These are phyloP conservation scores for Solanum hybrid DNA, from an alignment of 305 asterid species.

Conservation along the genomic window DNA sequence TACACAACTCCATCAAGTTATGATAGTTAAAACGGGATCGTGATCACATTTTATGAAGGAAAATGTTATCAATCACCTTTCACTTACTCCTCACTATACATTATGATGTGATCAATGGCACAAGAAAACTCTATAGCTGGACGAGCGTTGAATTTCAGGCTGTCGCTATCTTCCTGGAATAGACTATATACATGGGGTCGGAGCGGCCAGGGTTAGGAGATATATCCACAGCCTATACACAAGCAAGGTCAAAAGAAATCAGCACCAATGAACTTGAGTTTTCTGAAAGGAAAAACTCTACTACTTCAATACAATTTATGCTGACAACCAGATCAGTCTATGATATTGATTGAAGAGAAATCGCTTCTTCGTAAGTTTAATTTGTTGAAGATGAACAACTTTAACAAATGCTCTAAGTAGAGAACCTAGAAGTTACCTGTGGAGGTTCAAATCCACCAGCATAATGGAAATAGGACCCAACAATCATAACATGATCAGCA, in stretches of 20 bases:
- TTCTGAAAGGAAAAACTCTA: background rate
- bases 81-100: background rate
- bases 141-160: constrained; percentile 29
- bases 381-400: background rate
- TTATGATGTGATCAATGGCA: background rate
- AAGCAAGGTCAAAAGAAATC: constrained; percentile 2
- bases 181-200: constrained; percentile 81
- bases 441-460: constrained; percentile 97
- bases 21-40: background rate
- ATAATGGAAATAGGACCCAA: constrained; percentile 90
- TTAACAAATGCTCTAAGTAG: background rate
- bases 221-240: constrained; percentile 70
- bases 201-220: constrained; percentile 88
- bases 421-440: constrained; percentile 40
- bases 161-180: constrained; percentile 62
- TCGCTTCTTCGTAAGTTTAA: background rate
- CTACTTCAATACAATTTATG: background rate
- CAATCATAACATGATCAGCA: constrained; percentile 81
- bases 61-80: background rate
- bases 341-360: background rate
- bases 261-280: background rate
- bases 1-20: background rate
- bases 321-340: background rate
- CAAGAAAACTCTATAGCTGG: background rate
- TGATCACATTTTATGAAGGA: background rate